Percentiles rank a stretch among this genome's conserved stretches.
phyloP scores from a whole-genome alignment of 768 basidiomycete genomes.

The Amanita rubescens region DNA sequence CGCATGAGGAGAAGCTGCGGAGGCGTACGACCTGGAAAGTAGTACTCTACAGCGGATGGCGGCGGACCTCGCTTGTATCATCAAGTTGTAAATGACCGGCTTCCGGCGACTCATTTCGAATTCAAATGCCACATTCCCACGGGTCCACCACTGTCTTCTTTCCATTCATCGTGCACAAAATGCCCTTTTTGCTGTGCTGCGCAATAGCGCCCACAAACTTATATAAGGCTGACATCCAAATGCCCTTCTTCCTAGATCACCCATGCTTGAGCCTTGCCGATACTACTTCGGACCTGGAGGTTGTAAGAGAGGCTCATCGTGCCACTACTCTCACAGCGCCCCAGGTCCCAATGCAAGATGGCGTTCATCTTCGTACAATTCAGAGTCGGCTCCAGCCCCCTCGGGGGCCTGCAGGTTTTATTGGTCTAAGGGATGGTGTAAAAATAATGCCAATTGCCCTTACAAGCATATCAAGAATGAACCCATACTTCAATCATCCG shows the following conservation, averaged over 20 bases:
- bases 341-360: background rate
- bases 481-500: slow-evolving; percentile 1
- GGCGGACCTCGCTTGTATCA: slow-evolving; percentile 1
- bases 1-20: slow-evolving; percentile 56
- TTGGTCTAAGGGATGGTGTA: slow-evolving; percentile 42
- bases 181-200: too few relatives aligned
- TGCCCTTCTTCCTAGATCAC: background rate
- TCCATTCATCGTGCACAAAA: background rate
- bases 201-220: too few relatives aligned
- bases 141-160: background rate
- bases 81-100: background rate
- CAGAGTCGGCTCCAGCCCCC: slow-evolving; percentile 14
- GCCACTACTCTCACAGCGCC: slow-evolving; percentile 24
- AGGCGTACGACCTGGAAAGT: slow-evolving; percentile 43
- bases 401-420: slow-evolving; percentile 39
- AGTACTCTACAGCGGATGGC: background rate
- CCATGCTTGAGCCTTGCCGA: slow-evolving; percentile 4
- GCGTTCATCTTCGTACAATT: slow-evolving; percentile 4
- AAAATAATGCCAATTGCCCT: slow-evolving; percentile 34
- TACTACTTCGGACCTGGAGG: slow-evolving; percentile 27
- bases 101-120: background rate
- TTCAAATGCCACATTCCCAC: background rate
- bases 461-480: slow-evolving; percentile 27
- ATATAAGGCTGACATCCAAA: background rate
- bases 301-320: slow-evolving; percentile 36